phyloP scores from a whole-genome alignment of 2,329 filamentous ascomycete species.

The Colletotrichum lindemuthianum region DNA sequence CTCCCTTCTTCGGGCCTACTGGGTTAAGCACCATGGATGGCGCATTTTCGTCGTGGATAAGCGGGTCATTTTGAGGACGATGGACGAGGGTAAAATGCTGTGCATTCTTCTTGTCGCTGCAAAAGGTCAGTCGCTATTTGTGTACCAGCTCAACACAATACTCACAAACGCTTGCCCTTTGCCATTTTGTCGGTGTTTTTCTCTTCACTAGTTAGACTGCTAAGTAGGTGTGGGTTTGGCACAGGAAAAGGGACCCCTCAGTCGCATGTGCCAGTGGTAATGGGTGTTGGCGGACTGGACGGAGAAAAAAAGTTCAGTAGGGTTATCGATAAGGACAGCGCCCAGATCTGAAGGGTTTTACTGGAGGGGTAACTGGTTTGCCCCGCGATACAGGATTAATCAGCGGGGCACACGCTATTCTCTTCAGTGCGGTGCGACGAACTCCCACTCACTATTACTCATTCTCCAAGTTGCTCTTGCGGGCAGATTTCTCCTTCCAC shows the following conservation, averaged over 20 bases:
- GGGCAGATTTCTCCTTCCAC: constrained; percentile 19
- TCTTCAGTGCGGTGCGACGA: constrained; percentile 27
- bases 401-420: constrained; percentile 39
- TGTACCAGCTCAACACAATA: neutral
- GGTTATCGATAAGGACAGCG: constrained; percentile 35
- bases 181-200: constrained; percentile 65
- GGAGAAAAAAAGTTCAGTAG: constrained; percentile 27
- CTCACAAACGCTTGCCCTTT: constrained; percentile 75
- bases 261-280: constrained; percentile 1
- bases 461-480: constrained; percentile 25
- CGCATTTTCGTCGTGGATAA: constrained; percentile 91
- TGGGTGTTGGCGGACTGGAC: constrained; percentile 6
- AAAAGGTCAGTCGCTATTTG: constrained; percentile 35
- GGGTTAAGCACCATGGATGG: constrained; percentile 91
- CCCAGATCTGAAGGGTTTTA: constrained; percentile 19
- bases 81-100: constrained; percentile 95
- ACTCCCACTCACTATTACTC: constrained; percentile 35
- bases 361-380: constrained; percentile 36
- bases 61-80: constrained; percentile 95
- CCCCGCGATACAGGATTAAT: constrained; percentile 40
- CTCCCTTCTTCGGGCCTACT: constrained; percentile 53
- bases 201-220: neutral
- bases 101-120: constrained; percentile 87
- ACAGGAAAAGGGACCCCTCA: constrained; percentile 19
- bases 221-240: constrained; percentile 2